Base-by-base conservation (phyloP, 1,139 yeast species). In the Sugiyamaella castrensis region DNA sequence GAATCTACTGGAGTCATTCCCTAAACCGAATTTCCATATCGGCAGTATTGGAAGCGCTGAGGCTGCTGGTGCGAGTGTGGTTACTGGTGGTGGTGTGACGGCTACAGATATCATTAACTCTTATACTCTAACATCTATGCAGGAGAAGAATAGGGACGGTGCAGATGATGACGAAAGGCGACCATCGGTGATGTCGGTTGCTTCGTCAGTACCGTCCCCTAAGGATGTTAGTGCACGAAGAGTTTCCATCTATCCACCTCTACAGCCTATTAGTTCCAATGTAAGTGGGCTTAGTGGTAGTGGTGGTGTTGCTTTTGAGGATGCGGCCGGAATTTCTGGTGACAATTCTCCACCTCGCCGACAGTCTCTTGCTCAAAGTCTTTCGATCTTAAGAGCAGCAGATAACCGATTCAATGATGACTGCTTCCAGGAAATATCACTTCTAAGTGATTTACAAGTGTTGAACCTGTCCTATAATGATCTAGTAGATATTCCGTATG, bases 331-430 rank as follows among this genome's bases (percentile, higher is more conserved):
- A 2, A 36, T 12, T 36, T 16, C 5, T 13, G 35, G 35, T 35
- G 46, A 42, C 9, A 15, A 42, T 28, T 24, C 47, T 16, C 51
- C 51, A 8, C 33, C 45, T 9, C 41, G 50, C 16, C 31, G 52
- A 13, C 53, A 43, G 30, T 42, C 47, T 15, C 39, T 55, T 24
- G 28, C 55, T 12, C 53, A 53, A 13, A 55, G 84, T 38, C 70
- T 89, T 53, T 66, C 75, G 53, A 71, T 74, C 28, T 74, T 94
- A 44, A 76, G 81, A 35, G 72, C 87, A 31, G 86, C 95, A 10
- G 98, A 92, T 63, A 92, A 94, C 66, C 81, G 91, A 54, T 75
- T 94, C 37, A 78, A 76, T 39, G 96, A 89, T 61, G 86, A 85
- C 8, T 80, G 84, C 55, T 84, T 91, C 68, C 85, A 84, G 45